Conservation (phyloP, 2,329 filamentous ascomycete species). For the Ceratocystis huliohia region DNA sequence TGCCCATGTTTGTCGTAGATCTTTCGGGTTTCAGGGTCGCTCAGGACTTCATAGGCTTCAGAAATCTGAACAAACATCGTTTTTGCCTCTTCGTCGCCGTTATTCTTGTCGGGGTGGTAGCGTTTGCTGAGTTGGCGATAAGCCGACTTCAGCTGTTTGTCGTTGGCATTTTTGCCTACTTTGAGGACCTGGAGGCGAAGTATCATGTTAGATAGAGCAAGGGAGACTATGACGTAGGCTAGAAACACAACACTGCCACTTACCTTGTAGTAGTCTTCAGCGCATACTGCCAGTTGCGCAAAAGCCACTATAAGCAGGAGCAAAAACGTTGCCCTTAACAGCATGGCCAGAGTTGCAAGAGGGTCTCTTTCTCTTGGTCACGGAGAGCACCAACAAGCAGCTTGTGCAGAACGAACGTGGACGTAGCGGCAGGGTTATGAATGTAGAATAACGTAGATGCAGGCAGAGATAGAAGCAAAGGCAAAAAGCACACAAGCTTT, state of each 20-base stretch:
- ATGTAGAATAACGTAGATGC: neutral
- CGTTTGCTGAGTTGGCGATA: conserved; percentile 90
- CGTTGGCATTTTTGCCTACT: conserved; percentile 63
- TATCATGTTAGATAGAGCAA: neutral
- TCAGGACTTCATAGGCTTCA: conserved; percentile 89
- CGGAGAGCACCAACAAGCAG: neutral
- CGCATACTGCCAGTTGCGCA: conserved; percentile 42
- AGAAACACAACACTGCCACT: conserved; percentile 5
- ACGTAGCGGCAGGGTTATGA: neutral
- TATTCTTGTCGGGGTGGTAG: conserved; percentile 96
- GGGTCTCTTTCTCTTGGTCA: neutral
- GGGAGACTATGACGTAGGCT: neutral
- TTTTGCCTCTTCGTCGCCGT: conserved; percentile 64
- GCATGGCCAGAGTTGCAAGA: conserved; percentile 25
- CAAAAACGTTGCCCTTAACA: conserved; percentile 34
- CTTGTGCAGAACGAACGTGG: neutral
- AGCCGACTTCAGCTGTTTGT: conserved; percentile 83
- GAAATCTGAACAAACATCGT: conserved; percentile 89
- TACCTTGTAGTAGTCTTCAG: conserved; percentile 72
- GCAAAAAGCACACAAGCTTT: neutral
- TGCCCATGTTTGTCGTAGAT: conserved; percentile 93
- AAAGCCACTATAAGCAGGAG: conserved; percentile 42
- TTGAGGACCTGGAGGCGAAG: conserved; percentile 52
- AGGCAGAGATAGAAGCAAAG: neutral
- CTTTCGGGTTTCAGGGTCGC: conserved; percentile 62